Evolutionary conservation across 345 rosid genomes (phyloP).

Genomic region (Sonneratia alba): DNA sequence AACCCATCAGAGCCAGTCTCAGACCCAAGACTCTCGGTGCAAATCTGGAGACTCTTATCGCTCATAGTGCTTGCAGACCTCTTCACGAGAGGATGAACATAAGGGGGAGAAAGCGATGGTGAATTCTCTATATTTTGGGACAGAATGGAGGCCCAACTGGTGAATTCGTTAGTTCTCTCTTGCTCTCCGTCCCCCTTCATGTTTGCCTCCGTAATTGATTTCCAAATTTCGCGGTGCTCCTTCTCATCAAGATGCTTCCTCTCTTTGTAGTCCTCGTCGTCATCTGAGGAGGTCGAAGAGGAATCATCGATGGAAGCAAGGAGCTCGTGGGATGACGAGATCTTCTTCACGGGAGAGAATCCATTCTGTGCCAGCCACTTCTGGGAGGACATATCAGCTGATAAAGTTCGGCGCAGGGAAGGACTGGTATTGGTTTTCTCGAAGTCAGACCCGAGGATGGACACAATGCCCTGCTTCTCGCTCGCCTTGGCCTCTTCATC

Average conservation of each 20-base stretch:
- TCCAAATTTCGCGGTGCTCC: slow-evolving; percentile 34
- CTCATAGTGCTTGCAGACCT: slow-evolving; percentile 50
- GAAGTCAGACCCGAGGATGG: slow-evolving; percentile 50
- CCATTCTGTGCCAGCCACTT: slow-evolving; percentile 54
- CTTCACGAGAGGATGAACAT: slow-evolving; percentile 68
- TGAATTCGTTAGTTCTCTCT: slow-evolving; percentile 25
- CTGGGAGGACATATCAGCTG: slow-evolving; percentile 82
- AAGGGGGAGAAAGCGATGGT: slow-evolving; percentile 38
- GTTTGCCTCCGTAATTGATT: slow-evolving; percentile 32
- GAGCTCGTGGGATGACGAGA: slow-evolving; percentile 49
- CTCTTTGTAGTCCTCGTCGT: slow-evolving; percentile 15
- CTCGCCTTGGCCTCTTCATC: slow-evolving; percentile 24
- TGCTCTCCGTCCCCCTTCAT: slow-evolving; percentile 19
- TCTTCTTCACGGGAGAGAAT: slow-evolving; percentile 46
- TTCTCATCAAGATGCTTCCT: slow-evolving; percentile 9
- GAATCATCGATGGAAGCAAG: slow-evolving; percentile 15
- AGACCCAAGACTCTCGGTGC: slow-evolving; percentile 98
- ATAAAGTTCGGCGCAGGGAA: slow-evolving; percentile 66
- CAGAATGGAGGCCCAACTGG: slow-evolving; percentile 55
- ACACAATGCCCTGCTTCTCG: slow-evolving; percentile 65
- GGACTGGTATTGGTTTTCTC: slow-evolving; percentile 23
- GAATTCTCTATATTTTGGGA: slow-evolving; percentile 33
- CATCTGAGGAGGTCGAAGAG: slow-evolving; percentile 15
- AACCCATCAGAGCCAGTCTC: slow-evolving; percentile 91
- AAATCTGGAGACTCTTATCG: slow-evolving; percentile 71